A percentile compares a stretch with the other conserved stretches of the same genome.
These are phyloP conservation scores for Leishmania aethiopica DNA, from an alignment of 208 protist genomes.

Conservation along the genomic window DNA sequence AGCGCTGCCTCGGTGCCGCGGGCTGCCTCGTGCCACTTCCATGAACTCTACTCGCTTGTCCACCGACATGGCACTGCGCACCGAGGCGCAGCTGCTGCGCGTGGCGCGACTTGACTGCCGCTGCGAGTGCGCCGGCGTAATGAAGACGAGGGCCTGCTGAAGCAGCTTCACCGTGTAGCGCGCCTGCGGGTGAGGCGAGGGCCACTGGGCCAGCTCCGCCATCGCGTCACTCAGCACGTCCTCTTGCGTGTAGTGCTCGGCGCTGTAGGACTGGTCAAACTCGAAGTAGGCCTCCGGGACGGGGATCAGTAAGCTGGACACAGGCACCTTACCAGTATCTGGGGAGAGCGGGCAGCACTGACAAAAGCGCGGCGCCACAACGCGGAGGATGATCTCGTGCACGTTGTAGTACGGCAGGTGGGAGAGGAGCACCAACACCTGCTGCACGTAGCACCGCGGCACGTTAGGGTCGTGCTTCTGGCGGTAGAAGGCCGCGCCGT, in stretches of 20 bases:
- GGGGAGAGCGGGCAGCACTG: conserved; percentile 86
- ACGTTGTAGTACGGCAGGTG: conserved; percentile 73
- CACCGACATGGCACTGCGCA: conserved; percentile 24
- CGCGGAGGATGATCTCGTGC: conserved; percentile 83
- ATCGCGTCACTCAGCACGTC: conserved; percentile 70
- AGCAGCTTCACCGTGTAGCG: conserved; percentile 78
- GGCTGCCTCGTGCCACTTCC: conserved; percentile 22
- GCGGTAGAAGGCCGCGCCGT: conserved; percentile 81
- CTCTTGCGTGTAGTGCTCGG: conserved; percentile 67
- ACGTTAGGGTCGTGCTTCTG: conserved; percentile 83
- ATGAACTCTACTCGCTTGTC: conserved; percentile 24
- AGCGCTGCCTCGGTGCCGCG: conserved; percentile 23
- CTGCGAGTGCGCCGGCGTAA: conserved; percentile 59
- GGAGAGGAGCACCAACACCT: conserved; percentile 84
- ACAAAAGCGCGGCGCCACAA: conserved; percentile 74
- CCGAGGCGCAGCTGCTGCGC: conserved; percentile 26
- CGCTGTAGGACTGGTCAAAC: conserved; percentile 69
- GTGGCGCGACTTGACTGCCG: conserved; percentile 25
- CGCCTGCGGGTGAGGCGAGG: conserved; percentile 74
- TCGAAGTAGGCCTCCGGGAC: conserved; percentile 59
- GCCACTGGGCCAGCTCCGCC: conserved; percentile 73
- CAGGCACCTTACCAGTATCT: conserved; percentile 62
- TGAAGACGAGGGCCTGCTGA: conserved; percentile 71
- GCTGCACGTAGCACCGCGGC: conserved; percentile 85
- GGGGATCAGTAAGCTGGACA: conserved; percentile 69